Base-by-base conservation (phyloP, 768 basidiomycete genomes). In the Russula brevipes region DNA sequence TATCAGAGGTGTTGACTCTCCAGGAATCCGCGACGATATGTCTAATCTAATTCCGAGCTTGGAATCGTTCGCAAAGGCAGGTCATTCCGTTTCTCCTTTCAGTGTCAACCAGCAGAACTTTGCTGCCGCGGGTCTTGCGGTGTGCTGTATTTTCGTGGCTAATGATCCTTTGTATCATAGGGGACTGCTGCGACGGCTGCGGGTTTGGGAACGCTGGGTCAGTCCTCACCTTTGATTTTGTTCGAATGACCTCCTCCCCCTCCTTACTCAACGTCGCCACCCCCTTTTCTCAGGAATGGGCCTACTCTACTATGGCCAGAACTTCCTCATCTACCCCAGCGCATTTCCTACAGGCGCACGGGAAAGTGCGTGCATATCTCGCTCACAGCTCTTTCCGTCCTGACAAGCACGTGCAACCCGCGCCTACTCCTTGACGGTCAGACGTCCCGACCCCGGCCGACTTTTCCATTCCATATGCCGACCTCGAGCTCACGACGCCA, bases 271-370 rank as follows among this genome's bases (percentile, higher is more conserved):
- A 24, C 24, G 24, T 24, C 24, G 24, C 24, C 24, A 24, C 24
- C 41, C 51, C 44, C 61, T 7, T 17, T 30, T 30, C 9, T 2
- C 24, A 90, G 89, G 85, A 62, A 82, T 81, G 54, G 86, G 88
- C 10, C 79, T 94, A 41, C 80, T 93, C 17, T 94, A 89, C 74
- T 88, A 89, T 67, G 91, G 89, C 35, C 94, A 98, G 72, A 88
- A 87, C 71, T 88, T 83, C 68, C 79, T 98, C 57, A 95, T 98
- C 72, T 98, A 96, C 73, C 94, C 94, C 0, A 87, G 91, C 17
- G 86, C 87, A 8, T 87, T 82, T 53, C 86, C 91, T 59, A 82
- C 85, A 5, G 93, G 93, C 1, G 93, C 93, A 31, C 79, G 94
- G 53, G 86, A 79, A 69, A 82, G 93, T 91, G 61, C 63, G 77